Evolutionary conservation across 768 basidiomycete species (phyloP), one percentile per base, ranked within the genome.

Genomic region (Mycena vitilis): DNA sequence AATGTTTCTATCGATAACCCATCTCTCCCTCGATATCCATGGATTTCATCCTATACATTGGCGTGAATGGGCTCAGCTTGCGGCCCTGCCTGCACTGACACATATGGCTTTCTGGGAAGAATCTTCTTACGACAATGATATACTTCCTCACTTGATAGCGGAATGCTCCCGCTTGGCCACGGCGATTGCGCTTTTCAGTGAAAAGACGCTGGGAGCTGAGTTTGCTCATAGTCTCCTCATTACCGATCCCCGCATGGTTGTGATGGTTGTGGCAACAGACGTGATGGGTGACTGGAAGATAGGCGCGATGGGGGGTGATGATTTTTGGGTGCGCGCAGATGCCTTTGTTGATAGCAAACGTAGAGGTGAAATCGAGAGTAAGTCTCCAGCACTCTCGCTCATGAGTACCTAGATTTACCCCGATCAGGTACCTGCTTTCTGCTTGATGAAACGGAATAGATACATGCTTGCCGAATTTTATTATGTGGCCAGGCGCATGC

Each of bases 81-180:
- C 62, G 10, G 22, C 62, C 15, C 62, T 63, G 38, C 62, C 62
- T 30, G 54, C 38, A 23, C 45, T 63, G 12, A 63, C 62, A 13
- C 62, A 63, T 23, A 53, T 63, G 2, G 44, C 42, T 22, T 36
- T 63, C 20, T 47, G 53, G 6, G 53, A 55, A 13, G 6, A 22
- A 6, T 11, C 47, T 2, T n/a, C 53, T 22, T 7, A 4, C 7
- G 30, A 23, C n/a, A 15, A 4, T 6, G 30, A 23, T 12, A 54
- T 63, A 18, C 30, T 63, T 9, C n/a, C 18, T 6, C 30, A 36
- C 5, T 42, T 10, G n/a, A 4, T 63, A 8, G 53, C 20, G 1
- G 53, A 45, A 63, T 63, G 62, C 20, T 16, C 54, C 10, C n/a
- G n/a, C 12, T 53, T 56, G 7, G 4, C 37, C 4, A 13, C 56